These are phyloP conservation scores for Mycosphaerella sp. DNA, from an alignment of 2,329 filamentous ascomycete genomes.

Conservation along the genomic window DNA sequence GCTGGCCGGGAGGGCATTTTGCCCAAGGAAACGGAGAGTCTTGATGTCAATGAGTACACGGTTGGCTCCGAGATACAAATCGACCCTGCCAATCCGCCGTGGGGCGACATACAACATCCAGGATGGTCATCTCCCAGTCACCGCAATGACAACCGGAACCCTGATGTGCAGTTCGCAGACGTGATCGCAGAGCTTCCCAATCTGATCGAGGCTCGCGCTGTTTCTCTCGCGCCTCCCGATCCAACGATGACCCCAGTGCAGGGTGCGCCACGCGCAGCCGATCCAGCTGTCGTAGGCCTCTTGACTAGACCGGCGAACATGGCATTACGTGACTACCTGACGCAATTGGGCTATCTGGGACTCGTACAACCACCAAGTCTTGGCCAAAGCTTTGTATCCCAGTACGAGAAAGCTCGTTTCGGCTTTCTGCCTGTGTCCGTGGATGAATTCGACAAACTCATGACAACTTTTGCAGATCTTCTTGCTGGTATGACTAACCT, in stretches of 20 bases:
- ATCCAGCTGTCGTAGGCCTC: conserved; percentile 54
- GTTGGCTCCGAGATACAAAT: conserved; percentile 36
- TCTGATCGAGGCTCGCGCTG: conserved; percentile 84
- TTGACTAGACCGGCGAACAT: conserved; percentile 65
- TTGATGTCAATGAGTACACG: conserved; percentile 23
- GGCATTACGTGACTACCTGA: conserved; percentile 73
- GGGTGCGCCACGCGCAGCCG: conserved; percentile 22
- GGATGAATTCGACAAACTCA: conserved; percentile 66
- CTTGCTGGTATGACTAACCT: conserved; percentile 66
- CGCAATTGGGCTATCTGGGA: conserved; percentile 60
- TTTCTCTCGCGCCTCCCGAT: conserved; percentile 68
- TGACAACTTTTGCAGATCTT: conserved; percentile 77
- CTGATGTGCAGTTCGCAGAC: conserved; percentile 73
- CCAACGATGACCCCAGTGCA: conserved; percentile 42
- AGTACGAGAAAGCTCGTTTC: conserved; percentile 83
- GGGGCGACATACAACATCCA: conserved; percentile 78
- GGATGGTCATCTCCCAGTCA: conserved; percentile 78
- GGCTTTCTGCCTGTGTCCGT: conserved; percentile 64
- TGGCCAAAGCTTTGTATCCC: conserved; percentile 57
- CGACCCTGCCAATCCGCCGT: conserved; percentile 50
- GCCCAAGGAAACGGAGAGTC: conserved; percentile 17
- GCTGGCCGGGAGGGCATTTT: conserved; percentile 29
- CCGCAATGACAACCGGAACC: conserved; percentile 56
- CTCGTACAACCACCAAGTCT: conserved; percentile 53
- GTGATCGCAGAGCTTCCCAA: conserved; percentile 81